Percentiles rank a stretch among this genome's conserved stretches.
Conservation (phyloP, 2,329 filamentous ascomycete species). For the Xylariaceae sp. region DNA sequence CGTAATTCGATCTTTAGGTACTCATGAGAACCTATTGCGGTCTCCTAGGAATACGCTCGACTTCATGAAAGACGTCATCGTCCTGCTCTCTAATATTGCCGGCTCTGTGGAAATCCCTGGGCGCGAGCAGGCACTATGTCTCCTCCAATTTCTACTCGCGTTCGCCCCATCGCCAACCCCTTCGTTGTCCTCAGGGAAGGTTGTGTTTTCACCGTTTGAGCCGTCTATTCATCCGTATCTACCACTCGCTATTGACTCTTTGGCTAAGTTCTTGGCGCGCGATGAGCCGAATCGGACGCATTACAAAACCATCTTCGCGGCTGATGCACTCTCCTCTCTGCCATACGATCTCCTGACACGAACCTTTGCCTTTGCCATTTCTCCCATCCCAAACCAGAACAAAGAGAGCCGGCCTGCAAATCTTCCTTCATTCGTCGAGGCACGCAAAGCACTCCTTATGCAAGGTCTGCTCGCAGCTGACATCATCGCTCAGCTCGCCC, state of each 20-base stretch:
- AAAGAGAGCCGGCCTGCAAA: constrained; percentile 59
- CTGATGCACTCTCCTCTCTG: constrained; percentile 65
- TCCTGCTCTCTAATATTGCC: constrained; percentile 86
- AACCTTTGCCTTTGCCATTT: constrained; percentile 84
- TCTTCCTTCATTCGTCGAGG: constrained; percentile 71
- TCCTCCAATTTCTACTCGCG: constrained; percentile 86
- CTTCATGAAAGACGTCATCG: constrained; percentile 94
- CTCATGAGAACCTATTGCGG: constrained; percentile 81
- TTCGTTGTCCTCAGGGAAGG: constrained; percentile 53
- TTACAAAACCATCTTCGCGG: constrained; percentile 79
- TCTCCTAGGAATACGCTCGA: constrained; percentile 85
- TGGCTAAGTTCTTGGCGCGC: constrained; percentile 88
- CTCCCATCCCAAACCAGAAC: constrained; percentile 73
- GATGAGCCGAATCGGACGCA: constrained; percentile 90
- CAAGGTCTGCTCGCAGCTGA: constrained; percentile 91
- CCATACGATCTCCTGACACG: constrained; percentile 82
- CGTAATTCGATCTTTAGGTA: constrained; percentile 84
- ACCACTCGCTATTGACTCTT: constrained; percentile 83
- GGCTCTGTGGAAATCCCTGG: constrained; percentile 79
- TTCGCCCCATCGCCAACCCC: constrained; percentile 84
- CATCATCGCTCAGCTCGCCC: constrained; percentile 77
- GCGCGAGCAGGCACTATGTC: constrained; percentile 82
- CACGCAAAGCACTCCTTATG: constrained; percentile 85
- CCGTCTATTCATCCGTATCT: constrained; percentile 84
- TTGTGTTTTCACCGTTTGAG: constrained; percentile 81